Percentiles rank a stretch among this genome's conserved stretches.
These are phyloP conservation scores for Pythium coloratum DNA, from an alignment of 352 stramenopile species.

Conservation along the genomic window DNA sequence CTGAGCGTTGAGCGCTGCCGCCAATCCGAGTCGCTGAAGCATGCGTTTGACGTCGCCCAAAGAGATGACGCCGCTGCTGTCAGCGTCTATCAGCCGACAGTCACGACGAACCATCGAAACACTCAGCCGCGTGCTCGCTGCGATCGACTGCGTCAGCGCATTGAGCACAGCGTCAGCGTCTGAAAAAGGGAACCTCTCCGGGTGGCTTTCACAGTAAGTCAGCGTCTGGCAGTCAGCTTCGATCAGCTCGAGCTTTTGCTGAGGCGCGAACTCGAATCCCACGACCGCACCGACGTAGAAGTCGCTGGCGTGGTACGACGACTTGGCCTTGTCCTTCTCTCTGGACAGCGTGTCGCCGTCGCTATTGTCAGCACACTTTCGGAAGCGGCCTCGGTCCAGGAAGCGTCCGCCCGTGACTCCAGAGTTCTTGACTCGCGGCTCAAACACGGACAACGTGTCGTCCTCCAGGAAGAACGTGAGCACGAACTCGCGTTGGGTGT, in stretches of 20 bases:
- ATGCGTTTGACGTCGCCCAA: constrained; percentile 33
- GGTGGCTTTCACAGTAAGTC: constrained; percentile 72
- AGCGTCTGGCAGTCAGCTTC: constrained; percentile 77
- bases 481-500: constrained; percentile 65
- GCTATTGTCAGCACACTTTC: constrained; percentile 34
- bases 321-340: constrained; percentile 37
- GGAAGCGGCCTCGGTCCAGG: constrained; percentile 71
- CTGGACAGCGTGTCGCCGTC: constrained; percentile 28
- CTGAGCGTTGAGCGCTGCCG: constrained; percentile 54
- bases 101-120: constrained; percentile 31
- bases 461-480: constrained; percentile 81
- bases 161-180: constrained; percentile 42
- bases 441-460: constrained; percentile 76
- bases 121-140: background rate
- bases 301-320: constrained; percentile 49
- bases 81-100: constrained; percentile 36
- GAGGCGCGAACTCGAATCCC: constrained; percentile 67
- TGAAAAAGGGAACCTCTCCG: constrained; percentile 65
- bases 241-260: constrained; percentile 68
- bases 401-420: constrained; percentile 68
- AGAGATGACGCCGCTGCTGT: constrained; percentile 20
- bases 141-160: constrained; percentile 9
- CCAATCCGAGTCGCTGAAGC: constrained; percentile 21
- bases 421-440: constrained; percentile 67
- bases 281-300: constrained; percentile 76